phyloP scores from a whole-genome alignment of 2,329 filamentous ascomycete species.

The Nakataea oryzae region DNA sequence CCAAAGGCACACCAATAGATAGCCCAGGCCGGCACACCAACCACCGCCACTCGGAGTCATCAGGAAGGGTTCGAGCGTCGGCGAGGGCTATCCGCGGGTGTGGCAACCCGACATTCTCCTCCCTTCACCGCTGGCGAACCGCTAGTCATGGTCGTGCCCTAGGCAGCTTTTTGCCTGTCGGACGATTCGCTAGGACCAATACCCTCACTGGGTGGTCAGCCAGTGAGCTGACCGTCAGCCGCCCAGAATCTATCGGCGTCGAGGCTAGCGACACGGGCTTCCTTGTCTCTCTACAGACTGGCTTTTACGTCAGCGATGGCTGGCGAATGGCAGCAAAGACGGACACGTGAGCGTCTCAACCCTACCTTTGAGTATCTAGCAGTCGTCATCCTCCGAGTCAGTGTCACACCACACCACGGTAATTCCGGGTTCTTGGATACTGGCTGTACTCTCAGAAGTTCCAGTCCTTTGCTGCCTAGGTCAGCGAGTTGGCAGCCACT shows the following conservation, averaged over 20 bases:
- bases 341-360: neutral
- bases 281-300: neutral
- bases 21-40: too few relatives aligned
- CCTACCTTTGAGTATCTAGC: neutral
- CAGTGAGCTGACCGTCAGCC: neutral
- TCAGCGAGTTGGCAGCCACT: too few relatives aligned
- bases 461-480: neutral
- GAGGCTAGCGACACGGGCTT: neutral
- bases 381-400: too few relatives aligned
- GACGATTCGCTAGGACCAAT: too few relatives aligned
- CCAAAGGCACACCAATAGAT: too few relatives aligned
- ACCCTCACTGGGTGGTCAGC: neutral
- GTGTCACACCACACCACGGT: neutral
- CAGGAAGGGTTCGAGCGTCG: too few relatives aligned
- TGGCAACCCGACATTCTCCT: too few relatives aligned
- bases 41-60: too few relatives aligned
- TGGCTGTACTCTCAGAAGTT: neutral
- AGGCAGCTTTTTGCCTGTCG: too few relatives aligned
- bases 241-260: neutral
- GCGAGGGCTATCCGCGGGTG: too few relatives aligned
- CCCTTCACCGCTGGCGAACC: too few relatives aligned
- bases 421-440: neutral
- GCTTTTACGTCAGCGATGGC: neutral
- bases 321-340: neutral
- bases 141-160: too few relatives aligned